Evolutionary conservation across 768 basidiomycete species (phyloP).

Genomic region (Cytidiella melzeri): DNA sequence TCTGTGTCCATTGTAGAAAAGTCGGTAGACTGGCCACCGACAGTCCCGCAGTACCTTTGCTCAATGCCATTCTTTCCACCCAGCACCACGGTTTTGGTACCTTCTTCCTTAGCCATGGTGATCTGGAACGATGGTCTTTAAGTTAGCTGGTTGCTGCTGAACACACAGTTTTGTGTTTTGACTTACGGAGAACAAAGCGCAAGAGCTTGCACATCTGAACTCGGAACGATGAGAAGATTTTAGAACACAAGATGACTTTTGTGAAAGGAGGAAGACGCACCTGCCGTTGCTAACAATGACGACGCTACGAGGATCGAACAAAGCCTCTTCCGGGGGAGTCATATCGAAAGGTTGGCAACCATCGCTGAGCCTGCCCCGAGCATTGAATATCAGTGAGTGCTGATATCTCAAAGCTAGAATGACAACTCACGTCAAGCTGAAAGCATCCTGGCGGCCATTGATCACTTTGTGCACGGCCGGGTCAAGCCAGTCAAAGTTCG

Average conservation of each 20-base stretch:
- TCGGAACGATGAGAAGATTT: background rate
- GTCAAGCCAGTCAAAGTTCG: constrained; percentile 40
- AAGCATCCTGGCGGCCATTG: constrained; percentile 44
- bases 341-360: constrained; percentile 30
- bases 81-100: constrained; percentile 50
- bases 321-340: constrained; percentile 33
- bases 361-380: constrained; percentile 25
- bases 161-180: no score
- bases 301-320: constrained; percentile 45
- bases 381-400: background rate
- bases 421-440: constrained; percentile 34
- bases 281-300: constrained; percentile 54
- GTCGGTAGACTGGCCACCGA: constrained; percentile 56
- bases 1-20: constrained; percentile 56
- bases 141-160: background rate
- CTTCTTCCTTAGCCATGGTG: constrained; percentile 54
- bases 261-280: constrained; percentile 29
- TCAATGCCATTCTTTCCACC: constrained; percentile 41
- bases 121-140: constrained; percentile 30
- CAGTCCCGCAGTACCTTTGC: constrained; percentile 57
- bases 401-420: background rate
- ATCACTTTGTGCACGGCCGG: constrained; percentile 36
- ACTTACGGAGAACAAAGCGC: constrained; percentile 25
- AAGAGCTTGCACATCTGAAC: constrained; percentile 17
- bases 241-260: background rate